Base-by-base conservation (phyloP, 2,329 filamentous ascomycete genomes). In the Lecanicillium sp. region DNA sequence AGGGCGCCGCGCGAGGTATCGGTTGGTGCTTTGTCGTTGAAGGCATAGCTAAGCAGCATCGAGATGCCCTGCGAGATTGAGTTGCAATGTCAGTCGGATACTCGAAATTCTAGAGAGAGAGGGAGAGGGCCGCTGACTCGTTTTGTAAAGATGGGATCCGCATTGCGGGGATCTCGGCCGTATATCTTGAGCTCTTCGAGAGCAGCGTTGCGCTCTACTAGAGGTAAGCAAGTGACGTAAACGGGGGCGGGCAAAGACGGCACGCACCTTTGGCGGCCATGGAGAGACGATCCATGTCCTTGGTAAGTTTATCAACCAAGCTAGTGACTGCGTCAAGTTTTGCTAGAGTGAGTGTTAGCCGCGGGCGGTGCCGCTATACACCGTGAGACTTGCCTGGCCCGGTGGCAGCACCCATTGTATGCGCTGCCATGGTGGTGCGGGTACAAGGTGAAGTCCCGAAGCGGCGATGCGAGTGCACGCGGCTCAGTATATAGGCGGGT, bases 121-220 rank as follows among this genome's bases (percentile, higher is more conserved):
- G 14, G 30, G 45, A 5, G n/a, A n/a, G n/a, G n/a, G n/a, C n/a
- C n/a, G 55, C 72, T 55, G 73, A 86, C 89, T 66, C 84, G 72
- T 64, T 79, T 77, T n/a, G 86, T 85, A 66, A 93, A 96, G 50
- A 97, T 91, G 1, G 88, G 85, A 50, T 85, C 85, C 23, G 90
- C 83, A 65, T 87, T 75, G 24, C 70, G 71, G 7, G 84, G 79
- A 57, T 85, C 82, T 51, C 90, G 82, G 6, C 90, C 66, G 55
- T 57, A 63, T 37, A 59, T 58, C 65, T 95, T 95, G 41, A 96
- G 73, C 56, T 89, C 70, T 55, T 84, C 80, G 4, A 86, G 65
- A 11, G 73, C 71, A 9, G 73, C 67, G 56, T 81, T 77, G 52
- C 81, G 77, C 60, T 87, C 86, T 89, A 53, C 12, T 8, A 11